These are phyloP conservation scores for Coemansia linderi DNA, from an alignment of 371 early-diverging fungal species.

Conservation along the genomic window DNA sequence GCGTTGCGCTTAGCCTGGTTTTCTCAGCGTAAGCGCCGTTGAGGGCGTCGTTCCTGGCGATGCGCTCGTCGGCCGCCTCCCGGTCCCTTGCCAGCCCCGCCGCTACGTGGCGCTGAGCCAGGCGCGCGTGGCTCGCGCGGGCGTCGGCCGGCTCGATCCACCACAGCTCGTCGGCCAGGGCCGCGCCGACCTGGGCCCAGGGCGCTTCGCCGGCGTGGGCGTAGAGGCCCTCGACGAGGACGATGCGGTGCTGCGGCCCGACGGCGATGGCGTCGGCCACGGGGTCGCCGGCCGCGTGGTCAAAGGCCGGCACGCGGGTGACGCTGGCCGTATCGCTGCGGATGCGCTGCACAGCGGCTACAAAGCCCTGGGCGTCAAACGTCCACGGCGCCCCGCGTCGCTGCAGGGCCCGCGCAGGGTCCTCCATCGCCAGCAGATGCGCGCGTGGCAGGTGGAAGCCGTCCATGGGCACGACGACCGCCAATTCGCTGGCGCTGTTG, in stretches of 20 bases:
- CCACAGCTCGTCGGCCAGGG: conserved; percentile 34
- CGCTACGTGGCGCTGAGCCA: conserved; percentile 50
- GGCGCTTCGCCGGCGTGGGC: conserved; percentile 44
- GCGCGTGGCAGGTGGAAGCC: conserved; percentile 54
- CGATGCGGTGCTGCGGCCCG: conserved; percentile 46
- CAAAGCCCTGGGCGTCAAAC: conserved; percentile 47
- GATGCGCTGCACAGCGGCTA: not conserved
- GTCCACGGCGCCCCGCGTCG: conserved; percentile 60
- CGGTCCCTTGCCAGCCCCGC: conserved; percentile 45
- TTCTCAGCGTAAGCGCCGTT: conserved; percentile 29
- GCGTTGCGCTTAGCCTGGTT: conserved; percentile 20
- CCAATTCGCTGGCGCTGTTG: conserved; percentile 14
- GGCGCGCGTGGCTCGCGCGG: conserved; percentile 31
- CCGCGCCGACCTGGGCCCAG: conserved; percentile 50
- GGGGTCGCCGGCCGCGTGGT: conserved; percentile 55
- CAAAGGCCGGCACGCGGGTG: conserved; percentile 47
- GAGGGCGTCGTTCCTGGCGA: conserved; percentile 27
- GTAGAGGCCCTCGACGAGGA: conserved; percentile 59
- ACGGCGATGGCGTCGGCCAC: conserved; percentile 38
- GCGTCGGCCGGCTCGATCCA: conserved; percentile 46
- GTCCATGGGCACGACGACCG: conserved; percentile 57
- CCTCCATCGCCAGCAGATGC: conserved; percentile 41
- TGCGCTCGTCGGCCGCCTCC: conserved; percentile 34
- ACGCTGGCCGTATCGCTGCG: not conserved
- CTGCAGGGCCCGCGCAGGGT: conserved; percentile 49